phyloP scores from a whole-genome alignment of 371 early-diverging fungal species.

The Mortierella sp. region DNA sequence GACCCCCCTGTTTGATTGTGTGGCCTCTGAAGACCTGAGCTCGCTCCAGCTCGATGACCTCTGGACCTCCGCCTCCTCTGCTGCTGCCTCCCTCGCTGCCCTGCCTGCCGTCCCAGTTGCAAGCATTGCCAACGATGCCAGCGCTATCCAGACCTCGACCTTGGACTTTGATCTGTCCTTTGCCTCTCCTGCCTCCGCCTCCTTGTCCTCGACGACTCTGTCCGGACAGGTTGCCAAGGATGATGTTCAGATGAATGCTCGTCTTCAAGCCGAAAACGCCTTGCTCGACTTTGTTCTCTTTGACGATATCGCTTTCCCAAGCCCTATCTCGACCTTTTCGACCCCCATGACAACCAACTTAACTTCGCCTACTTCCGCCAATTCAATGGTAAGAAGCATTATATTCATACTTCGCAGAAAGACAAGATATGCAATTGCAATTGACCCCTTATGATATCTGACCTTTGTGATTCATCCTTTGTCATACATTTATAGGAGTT shows the following conservation, averaged over 20 bases:
- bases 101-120: neutral
- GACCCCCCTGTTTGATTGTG: slow-evolving; percentile 53
- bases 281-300: slow-evolving; percentile 60
- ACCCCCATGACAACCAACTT: slow-evolving; percentile 40
- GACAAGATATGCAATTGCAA: neutral
- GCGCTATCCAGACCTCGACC: neutral
- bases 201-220: slow-evolving; percentile 24
- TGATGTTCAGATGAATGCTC: slow-evolving; percentile 20
- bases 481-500: slow-evolving; percentile 25
- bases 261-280: slow-evolving; percentile 59
- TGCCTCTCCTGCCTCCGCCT: slow-evolving; percentile 21
- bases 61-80: slow-evolving; percentile 15
- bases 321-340: slow-evolving; percentile 52
- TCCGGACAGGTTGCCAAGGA: slow-evolving; percentile 22
- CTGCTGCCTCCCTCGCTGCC: neutral
- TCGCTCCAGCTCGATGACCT: slow-evolving; percentile 35
- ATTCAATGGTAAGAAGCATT: slow-evolving; percentile 28
- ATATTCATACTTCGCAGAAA: neutral
- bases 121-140: slow-evolving; percentile 2
- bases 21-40: slow-evolving; percentile 56
- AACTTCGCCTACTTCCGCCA: slow-evolving; percentile 35
- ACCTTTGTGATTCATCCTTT: neutral
- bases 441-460: neutral
- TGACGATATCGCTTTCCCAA: slow-evolving; percentile 52
- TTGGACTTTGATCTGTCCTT: slow-evolving; percentile 26